Percentiles rank a stretch among this genome's conserved stretches.
These are phyloP conservation scores for Sorghum bicolor DNA, from an alignment of 176 grass and related monocot genomes.

Conservation along the genomic window DNA sequence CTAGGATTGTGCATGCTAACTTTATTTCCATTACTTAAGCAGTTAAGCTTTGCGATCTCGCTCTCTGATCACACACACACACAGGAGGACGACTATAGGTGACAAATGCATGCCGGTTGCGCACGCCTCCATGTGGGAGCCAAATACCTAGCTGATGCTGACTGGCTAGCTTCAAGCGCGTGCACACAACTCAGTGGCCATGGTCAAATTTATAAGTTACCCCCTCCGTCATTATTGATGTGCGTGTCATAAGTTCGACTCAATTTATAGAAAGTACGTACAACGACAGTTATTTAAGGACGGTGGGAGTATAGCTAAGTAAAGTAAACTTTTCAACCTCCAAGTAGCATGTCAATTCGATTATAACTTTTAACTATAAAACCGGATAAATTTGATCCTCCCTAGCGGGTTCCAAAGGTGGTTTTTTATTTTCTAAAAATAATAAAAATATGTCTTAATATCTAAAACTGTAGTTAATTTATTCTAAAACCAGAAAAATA, in stretches of 20 bases:
- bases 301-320: no score
- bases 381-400: no score
- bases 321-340: background rate
- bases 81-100: background rate
- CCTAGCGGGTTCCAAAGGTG: background rate
- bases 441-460: no score
- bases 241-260: no score
- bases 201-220: background rate
- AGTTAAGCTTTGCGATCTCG: background rate
- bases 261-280: no score
- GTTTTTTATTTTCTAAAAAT: background rate
- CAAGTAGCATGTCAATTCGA: background rate
- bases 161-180: background rate
- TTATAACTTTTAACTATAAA: no score
- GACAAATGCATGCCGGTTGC: background rate
- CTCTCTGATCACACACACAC: background rate
- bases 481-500: no score
- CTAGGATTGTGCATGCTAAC: slow-evolving; percentile 21
- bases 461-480: no score
- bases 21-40: background rate
- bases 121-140: slow-evolving; percentile 50
- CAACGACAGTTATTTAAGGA: no score
- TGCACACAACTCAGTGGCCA: background rate
- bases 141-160: slow-evolving; percentile 25
- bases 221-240: no score